Base-by-base conservation (phyloP, 805 yeast genomes). In the Zygotorulaspora sp. region DNA sequence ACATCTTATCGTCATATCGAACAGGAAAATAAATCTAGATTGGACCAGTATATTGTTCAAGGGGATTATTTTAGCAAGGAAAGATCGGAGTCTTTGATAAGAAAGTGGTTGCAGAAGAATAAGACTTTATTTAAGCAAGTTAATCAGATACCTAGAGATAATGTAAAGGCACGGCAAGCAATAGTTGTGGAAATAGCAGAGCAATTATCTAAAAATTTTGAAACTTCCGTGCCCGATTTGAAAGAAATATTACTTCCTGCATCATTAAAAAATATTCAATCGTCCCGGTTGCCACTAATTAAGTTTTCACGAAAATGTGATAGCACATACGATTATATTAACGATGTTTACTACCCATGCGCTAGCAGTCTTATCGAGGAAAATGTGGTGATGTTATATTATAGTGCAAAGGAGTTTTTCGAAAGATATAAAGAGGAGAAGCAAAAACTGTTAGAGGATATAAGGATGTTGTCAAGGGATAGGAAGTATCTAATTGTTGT, bases 291-390 rank as follows among this genome's bases (percentile, higher is more conserved):
- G 2, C 82, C 82, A 0, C 37, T 70, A 3, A 67, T 80, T 2
- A 57, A 61, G 32, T 80, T 83, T 74, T 63, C 68, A 33, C 60
- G 89, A 28, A 61, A 61, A 12, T 66, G 71, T 4, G 64, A 58
- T 14, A 72, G 83, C 0, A 53, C 52, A 1, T 82, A 78, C 55
- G 73, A 76, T 48, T 45, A 61, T 7, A 52, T 52, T 1, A 63
- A 65, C 18, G 83, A 78, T 41, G 49, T 71, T 0, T 82, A 78
- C 46, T 66, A 74, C 7, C 89, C 89, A 0, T 63, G 73, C 32
- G 62, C 57, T 0, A 57, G 67, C 1, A 61, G 53, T 20, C 50
- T 67, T 2, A 42, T 66, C 1, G 62, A 65, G 5, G 88, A 81
- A 49, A 60, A 58, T 8, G 62, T 64, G 1, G 42, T 65, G 2